Conservation (phyloP, 176 grass and related monocot genomes). For the Carex kokanica region DNA sequence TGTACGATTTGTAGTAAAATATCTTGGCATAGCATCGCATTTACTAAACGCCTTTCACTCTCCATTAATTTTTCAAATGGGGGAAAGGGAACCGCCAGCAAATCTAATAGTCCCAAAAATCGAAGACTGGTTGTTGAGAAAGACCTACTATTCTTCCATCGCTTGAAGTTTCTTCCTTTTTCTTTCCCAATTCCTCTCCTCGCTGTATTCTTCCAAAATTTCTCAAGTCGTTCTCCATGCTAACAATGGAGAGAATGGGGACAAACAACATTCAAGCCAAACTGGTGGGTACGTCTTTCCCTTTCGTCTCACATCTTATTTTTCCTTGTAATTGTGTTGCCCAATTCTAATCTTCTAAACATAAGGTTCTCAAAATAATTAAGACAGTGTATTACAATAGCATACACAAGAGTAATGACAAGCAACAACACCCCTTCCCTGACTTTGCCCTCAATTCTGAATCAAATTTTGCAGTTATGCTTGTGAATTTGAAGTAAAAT, state of each 20-base stretch:
- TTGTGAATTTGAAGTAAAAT: background rate
- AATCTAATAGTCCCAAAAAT: background rate
- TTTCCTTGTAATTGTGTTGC: background rate
- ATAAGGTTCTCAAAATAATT: background rate
- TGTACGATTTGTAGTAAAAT: no score
- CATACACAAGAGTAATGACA: background rate
- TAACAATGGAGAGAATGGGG: constrained; percentile 27
- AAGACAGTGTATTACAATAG: background rate
- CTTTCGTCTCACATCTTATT: background rate
- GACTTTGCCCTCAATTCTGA: background rate
- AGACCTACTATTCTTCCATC: constrained; percentile 4
- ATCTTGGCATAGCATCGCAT: background rate
- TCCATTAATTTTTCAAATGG: background rate
- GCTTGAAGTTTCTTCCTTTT: constrained; percentile 5
- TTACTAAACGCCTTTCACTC: background rate
- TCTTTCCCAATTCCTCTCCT: background rate
- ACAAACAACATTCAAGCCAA: constrained; percentile 61
- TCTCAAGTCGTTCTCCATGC: background rate
- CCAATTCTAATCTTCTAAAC: background rate
- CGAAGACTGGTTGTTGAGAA: background rate
- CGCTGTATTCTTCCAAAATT: background rate
- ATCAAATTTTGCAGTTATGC: background rate
- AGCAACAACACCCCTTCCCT: background rate
- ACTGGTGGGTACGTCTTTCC: constrained; percentile 64
- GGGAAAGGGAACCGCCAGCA: background rate